Percentiles rank a stretch among this genome's conserved stretches.
Evolutionary conservation across 192 early-diverging fungal genomes (phyloP).

Genomic region (Piromyces finnis): DNA sequence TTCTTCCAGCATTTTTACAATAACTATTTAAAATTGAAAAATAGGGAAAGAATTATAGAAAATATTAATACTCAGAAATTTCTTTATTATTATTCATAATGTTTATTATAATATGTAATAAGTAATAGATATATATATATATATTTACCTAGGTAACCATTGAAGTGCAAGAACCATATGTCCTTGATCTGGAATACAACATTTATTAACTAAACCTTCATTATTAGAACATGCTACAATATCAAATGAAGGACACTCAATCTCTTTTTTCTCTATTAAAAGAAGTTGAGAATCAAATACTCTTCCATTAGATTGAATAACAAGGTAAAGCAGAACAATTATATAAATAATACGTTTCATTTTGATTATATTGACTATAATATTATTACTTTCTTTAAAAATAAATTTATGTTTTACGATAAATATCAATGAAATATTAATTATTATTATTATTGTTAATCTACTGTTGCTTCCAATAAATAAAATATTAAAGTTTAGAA

Average conservation of each 20-base stretch:
- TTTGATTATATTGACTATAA: neutral
- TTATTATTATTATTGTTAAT: no score
- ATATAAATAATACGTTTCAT: no score
- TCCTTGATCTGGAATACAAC: conserved; percentile 32
- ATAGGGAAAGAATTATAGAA: neutral
- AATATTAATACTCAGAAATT: neutral
- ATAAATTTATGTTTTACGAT: no score
- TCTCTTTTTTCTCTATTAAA: no score
- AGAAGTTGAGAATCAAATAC: no score
- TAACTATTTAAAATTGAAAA: neutral
- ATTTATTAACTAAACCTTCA: conserved; percentile 1
- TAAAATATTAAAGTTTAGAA: no score
- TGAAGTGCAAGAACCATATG: conserved; percentile 27
- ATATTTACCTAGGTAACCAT: neutral
- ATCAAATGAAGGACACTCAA: neutral
- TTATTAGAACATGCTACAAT: neutral
- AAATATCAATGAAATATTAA: no score
- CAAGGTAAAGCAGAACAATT: no score
- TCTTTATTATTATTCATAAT: neutral
- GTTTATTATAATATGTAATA: no score
- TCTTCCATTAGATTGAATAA: no score
- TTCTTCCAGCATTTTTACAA: neutral
- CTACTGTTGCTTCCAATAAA: no score
- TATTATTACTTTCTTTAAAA: no score
- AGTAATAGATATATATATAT: neutral